phyloP scores from a whole-genome alignment of 352 stramenopile genomes.

The Phytopythium litorale region DNA sequence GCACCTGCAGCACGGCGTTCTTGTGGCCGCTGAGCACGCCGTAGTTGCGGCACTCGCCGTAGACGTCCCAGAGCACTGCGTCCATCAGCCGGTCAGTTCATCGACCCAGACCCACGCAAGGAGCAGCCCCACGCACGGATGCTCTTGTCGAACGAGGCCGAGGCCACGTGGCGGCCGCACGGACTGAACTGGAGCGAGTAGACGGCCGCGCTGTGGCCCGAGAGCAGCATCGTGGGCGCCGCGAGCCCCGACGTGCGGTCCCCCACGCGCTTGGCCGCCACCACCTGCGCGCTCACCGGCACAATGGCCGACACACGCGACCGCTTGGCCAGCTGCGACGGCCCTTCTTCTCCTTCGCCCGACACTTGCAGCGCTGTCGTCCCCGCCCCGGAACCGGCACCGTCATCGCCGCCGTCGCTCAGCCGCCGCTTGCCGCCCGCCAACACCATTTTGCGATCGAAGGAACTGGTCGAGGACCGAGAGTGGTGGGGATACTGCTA shows the following conservation, averaged over 20 bases:
- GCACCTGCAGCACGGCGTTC: constrained; percentile 93
- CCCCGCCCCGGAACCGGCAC: neutral
- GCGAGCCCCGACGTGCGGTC: constrained; percentile 63
- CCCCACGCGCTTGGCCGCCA: constrained; percentile 43
- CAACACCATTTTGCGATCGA: neutral
- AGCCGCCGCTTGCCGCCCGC: constrained; percentile 17
- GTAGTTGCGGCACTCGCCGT: constrained; percentile 91
- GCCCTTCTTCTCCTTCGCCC: constrained; percentile 16
- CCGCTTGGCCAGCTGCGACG: constrained; percentile 62
- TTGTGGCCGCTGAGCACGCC: constrained; percentile 93
- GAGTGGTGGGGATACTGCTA: too few relatives aligned
- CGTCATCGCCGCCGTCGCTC: constrained; percentile 5
- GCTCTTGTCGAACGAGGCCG: constrained; percentile 66
- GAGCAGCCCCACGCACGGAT: constrained; percentile 35
- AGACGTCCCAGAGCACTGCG: constrained; percentile 88
- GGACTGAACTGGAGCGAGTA: constrained; percentile 83
- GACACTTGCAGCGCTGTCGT: neutral
- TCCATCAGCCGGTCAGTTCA: neutral
- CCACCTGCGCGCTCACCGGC: constrained; percentile 51
- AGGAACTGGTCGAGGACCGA: too few relatives aligned
- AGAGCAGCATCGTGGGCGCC: constrained; percentile 77
- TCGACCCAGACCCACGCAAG: too few relatives aligned
- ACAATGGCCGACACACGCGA: constrained; percentile 72
- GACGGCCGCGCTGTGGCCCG: constrained; percentile 66
- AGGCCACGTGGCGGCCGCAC: constrained; percentile 63